Evolutionary conservation across 2,329 filamentous ascomycete species (phyloP).

Genomic region (Tolypocladium capitatum): DNA sequence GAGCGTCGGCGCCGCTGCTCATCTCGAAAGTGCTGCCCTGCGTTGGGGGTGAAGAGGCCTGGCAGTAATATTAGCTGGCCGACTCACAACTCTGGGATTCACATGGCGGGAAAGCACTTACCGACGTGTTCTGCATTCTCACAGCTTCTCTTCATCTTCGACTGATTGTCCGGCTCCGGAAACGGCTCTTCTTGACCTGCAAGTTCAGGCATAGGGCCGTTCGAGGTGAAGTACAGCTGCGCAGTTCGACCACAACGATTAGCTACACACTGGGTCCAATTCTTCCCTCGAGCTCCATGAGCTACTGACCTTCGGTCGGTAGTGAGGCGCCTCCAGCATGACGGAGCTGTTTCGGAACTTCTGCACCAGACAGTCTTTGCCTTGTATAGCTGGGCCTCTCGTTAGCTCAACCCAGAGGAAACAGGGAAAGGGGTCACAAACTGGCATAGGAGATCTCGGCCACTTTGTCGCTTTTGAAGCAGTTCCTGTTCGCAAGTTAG

Average conservation of each 20-base stretch:
- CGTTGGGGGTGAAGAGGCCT: constrained; percentile 72
- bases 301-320: constrained; percentile 61
- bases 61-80: neutral
- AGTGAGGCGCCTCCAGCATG: constrained; percentile 73
- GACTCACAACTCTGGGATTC: neutral
- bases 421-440: constrained; percentile 18
- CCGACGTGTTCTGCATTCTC: constrained; percentile 80
- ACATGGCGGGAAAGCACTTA: constrained; percentile 25
- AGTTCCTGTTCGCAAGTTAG: constrained; percentile 42
- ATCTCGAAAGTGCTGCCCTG: constrained; percentile 57
- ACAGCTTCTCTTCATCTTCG: constrained; percentile 76
- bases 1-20: constrained; percentile 66
- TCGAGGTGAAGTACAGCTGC: constrained; percentile 40
- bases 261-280: neutral
- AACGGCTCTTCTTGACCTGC: constrained; percentile 64
- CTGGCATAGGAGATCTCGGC: constrained; percentile 94
- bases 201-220: constrained; percentile 32
- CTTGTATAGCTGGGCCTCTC: constrained; percentile 61
- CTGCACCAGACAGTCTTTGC: constrained; percentile 76
- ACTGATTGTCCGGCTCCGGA: constrained; percentile 67
- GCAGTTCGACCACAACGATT: neutral
- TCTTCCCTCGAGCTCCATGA: neutral
- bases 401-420: constrained; percentile 6
- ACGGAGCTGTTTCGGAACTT: constrained; percentile 97
- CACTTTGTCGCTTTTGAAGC: constrained; percentile 71